Evolutionary conservation across 805 yeast species (phyloP).

Genomic region (Lipomyces sp.): DNA sequence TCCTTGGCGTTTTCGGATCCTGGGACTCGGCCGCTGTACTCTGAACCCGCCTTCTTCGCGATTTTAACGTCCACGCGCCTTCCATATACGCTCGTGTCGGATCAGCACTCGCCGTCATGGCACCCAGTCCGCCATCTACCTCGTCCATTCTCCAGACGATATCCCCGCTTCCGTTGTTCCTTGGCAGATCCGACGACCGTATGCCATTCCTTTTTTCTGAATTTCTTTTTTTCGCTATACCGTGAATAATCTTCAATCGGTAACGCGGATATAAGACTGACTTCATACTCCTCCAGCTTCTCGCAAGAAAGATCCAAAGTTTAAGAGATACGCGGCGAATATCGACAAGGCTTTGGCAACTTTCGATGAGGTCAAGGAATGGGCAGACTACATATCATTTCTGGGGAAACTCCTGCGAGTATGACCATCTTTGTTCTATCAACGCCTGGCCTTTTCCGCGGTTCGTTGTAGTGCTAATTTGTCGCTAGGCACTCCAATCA

Average conservation of each 20-base stretch:
- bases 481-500: slow-evolving; percentile 31
- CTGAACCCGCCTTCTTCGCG: too few species aligned
- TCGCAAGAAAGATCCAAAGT: slow-evolving; percentile 48
- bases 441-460: not conserved
- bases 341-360: slow-evolving; percentile 69
- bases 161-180: slow-evolving; percentile 27
- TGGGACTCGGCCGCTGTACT: too few species aligned
- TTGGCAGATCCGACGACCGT: slow-evolving; percentile 27
- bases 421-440: slow-evolving; percentile 41
- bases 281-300: slow-evolving; percentile 9
- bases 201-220: not conserved
- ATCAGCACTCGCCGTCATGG: slow-evolving; percentile 15
- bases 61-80: too few species aligned
- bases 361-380: slow-evolving; percentile 83
- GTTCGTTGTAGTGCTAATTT: not conserved
- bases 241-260: not conserved
- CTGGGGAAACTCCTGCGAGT: slow-evolving; percentile 75
- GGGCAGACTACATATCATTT: slow-evolving; percentile 97
- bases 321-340: slow-evolving; percentile 62
- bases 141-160: slow-evolving; percentile 28
- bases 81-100: too few species aligned
- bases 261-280: not conserved
- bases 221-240: not conserved
- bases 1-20: too few species aligned
- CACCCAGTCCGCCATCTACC: slow-evolving; percentile 23